Conservation (phyloP, 106 monocot species). For the Gastrodia elata region DNA sequence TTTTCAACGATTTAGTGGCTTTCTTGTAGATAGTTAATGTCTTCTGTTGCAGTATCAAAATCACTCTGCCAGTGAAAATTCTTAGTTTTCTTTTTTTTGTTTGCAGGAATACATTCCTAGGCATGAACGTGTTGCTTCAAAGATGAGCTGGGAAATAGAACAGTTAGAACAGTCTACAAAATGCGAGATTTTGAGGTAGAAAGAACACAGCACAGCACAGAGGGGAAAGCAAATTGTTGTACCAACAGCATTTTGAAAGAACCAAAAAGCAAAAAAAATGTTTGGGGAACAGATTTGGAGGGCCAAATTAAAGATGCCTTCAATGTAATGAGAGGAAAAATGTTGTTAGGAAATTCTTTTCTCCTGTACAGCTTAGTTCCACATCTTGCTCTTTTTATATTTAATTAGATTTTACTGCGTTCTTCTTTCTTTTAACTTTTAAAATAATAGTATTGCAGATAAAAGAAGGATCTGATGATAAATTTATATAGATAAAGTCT, state of each 20-base stretch:
- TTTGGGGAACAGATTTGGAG: not conserved
- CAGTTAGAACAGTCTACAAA: conserved; percentile 26
- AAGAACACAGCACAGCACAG: not conserved
- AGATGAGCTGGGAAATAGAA: conserved; percentile 39
- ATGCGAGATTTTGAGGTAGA: conserved; percentile 27
- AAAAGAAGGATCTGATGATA: no score
- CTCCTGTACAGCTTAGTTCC: not conserved
- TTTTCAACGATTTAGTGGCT: no score
- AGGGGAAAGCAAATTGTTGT: not conserved
- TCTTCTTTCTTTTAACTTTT: not conserved
- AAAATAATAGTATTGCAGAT: no score
- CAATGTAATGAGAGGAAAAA: conserved; percentile 4
- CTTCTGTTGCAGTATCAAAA: no score
- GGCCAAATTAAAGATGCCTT: conserved; percentile 1
- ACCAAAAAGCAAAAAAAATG: not conserved
- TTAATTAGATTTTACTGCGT: conserved; percentile 2
- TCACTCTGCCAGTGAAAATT: not conserved
- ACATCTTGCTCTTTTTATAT: not conserved
- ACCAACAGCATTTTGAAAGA: no score
- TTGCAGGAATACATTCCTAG: conserved; percentile 36
- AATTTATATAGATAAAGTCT: no score
- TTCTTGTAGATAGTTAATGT: no score
- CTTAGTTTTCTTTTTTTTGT: not conserved
- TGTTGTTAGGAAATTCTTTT: conserved; percentile 9
- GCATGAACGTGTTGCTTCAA: conserved; percentile 39